Base-by-base conservation (phyloP, 352 stramenopile species). In the Phytopythium oedochilum region DNA sequence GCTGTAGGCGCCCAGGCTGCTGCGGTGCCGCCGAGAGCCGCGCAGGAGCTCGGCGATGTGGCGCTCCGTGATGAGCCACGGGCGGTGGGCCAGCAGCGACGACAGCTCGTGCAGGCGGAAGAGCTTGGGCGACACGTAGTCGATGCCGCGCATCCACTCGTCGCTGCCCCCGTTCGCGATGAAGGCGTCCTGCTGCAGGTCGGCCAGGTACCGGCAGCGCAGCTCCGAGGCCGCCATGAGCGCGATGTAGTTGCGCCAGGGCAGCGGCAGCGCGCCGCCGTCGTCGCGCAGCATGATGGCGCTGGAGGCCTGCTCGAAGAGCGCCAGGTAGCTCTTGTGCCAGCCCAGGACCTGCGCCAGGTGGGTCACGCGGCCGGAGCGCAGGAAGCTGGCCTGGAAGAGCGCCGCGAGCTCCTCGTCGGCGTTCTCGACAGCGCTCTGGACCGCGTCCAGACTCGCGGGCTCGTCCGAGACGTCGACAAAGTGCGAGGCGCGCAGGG, bases 141-240 rank as follows among this genome's bases (percentile, higher is more conserved):
- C 82, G 14, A 95, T 70, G 28, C 86, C 86, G 61, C 88, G 85
- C 56, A 92, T 77, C 86, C 86, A 95, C 63, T 86, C 73, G 32
- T 70, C 66, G 34, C 90, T 78, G 17, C 85, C 86, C 45, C 75
- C 80, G 55, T 92, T 92, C 2, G 92, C 79, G 5, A 95, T 60
- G 54, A 95, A 95, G 48, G 92, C 81, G 64, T 91, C 84, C 63
- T 94, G 82, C 40, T 92, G 70, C 29, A 92, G 60, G 50, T 91
- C 83, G 0, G 81, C 76, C 18, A 92, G 55, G 60, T 95, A 95
- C 58, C 92, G 70, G 42, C 86, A 95, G 2, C 83, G 70, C 44
- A 92, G 63, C 57, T 93, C 82, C 8, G 82, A 78, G 23, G 80
- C 63, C 10, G 83, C 86, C 82, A 95, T 93, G 18, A 91, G 70